Conservation (phyloP, 345 rosid species). For the Pistacia vera region DNA sequence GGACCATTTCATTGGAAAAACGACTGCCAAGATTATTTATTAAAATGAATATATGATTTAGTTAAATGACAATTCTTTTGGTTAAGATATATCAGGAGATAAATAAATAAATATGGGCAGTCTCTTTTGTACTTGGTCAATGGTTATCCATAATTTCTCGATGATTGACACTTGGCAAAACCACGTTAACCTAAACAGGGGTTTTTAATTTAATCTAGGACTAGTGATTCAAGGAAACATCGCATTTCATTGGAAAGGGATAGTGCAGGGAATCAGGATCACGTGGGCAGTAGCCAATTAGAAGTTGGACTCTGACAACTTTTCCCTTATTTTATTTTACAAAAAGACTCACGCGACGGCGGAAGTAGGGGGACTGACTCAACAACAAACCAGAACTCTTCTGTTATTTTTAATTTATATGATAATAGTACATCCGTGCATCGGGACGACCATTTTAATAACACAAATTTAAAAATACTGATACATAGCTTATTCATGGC, state of each 20-base stretch:
- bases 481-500: no score
- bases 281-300: conserved; percentile 32
- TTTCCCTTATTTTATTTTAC: background rate
- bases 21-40: background rate
- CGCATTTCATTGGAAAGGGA: conserved; percentile 24
- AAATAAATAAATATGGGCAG: conserved; percentile 18
- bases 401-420: no score
- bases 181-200: background rate
- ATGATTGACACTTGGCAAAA: conserved; percentile 39
- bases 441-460: no score
- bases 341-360: background rate
- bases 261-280: conserved; percentile 13
- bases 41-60: background rate
- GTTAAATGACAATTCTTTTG: background rate
- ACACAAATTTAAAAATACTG: no score
- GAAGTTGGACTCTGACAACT: background rate
- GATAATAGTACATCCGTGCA: no score
- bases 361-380: background rate
- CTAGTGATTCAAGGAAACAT: conserved; percentile 12
- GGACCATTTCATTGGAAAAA: conserved; percentile 4
- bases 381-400: no score
- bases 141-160: conserved; percentile 18
- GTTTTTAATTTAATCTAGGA: conserved; percentile 11
- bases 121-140: conserved; percentile 12
- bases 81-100: background rate